These are phyloP conservation scores for Phoenix roebelenii DNA, from an alignment of 176 grass and related monocot genomes.

Conservation along the genomic window DNA sequence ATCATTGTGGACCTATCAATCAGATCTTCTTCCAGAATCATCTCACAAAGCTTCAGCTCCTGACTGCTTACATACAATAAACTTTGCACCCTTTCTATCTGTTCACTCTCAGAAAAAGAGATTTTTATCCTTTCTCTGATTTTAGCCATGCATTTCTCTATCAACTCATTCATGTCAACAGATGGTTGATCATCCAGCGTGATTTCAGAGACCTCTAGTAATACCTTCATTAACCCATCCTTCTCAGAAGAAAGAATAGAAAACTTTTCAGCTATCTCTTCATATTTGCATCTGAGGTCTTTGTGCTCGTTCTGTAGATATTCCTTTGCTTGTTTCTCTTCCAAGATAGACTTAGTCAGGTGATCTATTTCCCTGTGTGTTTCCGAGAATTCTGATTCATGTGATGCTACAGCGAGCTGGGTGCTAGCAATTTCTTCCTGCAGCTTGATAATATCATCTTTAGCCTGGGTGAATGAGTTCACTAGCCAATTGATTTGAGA, in stretches of 20 bases:
- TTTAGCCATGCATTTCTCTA: conserved; percentile 40
- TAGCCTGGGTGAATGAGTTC: conserved; percentile 42
- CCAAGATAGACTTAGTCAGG: conserved; percentile 46
- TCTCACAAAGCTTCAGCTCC: conserved; percentile 58
- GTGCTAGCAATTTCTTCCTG: conserved; percentile 47
- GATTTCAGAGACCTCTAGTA: conserved; percentile 52
- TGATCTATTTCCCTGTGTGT: conserved; percentile 64
- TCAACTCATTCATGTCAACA: conserved; percentile 30
- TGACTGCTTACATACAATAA: conserved; percentile 55
- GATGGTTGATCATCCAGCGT: conserved; percentile 32
- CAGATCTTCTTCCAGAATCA: conserved; percentile 72
- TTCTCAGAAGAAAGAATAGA: conserved; percentile 46
- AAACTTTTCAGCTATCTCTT: conserved; percentile 34
- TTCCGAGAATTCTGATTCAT: conserved; percentile 47
- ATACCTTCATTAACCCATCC: conserved; percentile 52
- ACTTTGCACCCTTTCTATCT: conserved; percentile 50
- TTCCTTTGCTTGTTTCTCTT: conserved; percentile 77
- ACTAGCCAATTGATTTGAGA: conserved; percentile 75
- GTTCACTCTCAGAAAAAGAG: conserved; percentile 29
- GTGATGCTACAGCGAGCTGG: conserved; percentile 8
- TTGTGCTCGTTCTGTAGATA: conserved; percentile 60
- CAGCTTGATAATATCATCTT: conserved; percentile 36
- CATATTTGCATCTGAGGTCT: conserved; percentile 50
- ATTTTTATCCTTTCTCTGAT: conserved; percentile 40
- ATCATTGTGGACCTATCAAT: conserved; percentile 37